Conservation (phyloP, 2,329 filamentous ascomycete genomes). For the Magnaporthiopsis incrustans region DNA sequence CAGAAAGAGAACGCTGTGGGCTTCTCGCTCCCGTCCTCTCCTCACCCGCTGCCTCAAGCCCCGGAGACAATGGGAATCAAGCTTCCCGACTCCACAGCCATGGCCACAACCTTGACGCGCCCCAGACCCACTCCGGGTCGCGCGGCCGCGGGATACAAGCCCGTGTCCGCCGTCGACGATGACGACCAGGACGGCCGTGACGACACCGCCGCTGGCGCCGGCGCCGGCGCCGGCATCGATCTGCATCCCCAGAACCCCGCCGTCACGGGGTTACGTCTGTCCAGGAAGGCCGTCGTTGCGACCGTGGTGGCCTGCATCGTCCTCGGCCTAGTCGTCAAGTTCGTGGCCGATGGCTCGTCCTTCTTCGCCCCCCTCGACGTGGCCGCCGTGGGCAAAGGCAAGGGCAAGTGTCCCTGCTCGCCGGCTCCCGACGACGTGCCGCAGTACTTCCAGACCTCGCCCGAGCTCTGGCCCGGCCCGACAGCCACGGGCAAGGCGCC, state of each 20-base stretch:
- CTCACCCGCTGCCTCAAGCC: no score
- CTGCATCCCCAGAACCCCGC: background rate
- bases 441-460: conserved; percentile 55
- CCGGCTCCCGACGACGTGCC: conserved; percentile 33
- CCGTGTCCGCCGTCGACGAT: conserved; percentile 11
- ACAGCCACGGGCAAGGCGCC: conserved; percentile 62
- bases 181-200: background rate
- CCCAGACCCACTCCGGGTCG: conserved; percentile 7
- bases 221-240: background rate
- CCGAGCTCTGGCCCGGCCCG: conserved; percentile 54
- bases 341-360: conserved; percentile 14
- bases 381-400: background rate
- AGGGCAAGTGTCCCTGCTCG: conserved; percentile 22
- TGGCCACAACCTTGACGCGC: background rate
- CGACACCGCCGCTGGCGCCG: background rate
- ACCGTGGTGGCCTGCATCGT: conserved; percentile 15
- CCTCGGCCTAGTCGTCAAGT: conserved; percentile 17
- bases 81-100: no score
- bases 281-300: conserved; percentile 13
- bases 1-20: no score
- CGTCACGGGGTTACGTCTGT: background rate
- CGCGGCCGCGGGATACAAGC: conserved; percentile 12
- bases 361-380: conserved; percentile 6
- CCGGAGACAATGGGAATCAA: no score
- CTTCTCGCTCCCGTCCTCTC: no score